Evolutionary conservation across 1,139 yeast species (phyloP).

Genomic region (Debaryomyces robertsiae): DNA sequence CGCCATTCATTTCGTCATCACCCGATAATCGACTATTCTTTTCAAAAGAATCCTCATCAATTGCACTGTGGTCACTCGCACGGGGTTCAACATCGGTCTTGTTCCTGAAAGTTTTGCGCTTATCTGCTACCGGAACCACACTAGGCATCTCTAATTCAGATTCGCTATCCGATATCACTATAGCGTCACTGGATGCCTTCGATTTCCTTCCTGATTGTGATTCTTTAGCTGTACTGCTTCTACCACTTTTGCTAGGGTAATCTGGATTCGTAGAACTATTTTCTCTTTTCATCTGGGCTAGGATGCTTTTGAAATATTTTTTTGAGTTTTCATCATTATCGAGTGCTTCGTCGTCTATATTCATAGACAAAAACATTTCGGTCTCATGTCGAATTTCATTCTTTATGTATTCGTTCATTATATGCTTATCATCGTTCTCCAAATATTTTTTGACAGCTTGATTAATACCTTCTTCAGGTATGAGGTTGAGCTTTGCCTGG

Average conservation of each 20-base stretch:
- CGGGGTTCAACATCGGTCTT: not conserved
- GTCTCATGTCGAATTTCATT: conserved; percentile 66
- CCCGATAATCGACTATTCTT: not conserved
- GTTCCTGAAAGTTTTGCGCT: conserved; percentile 1
- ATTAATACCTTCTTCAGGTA: conserved; percentile 78
- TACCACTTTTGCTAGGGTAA: no score
- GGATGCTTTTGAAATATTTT: conserved; percentile 31
- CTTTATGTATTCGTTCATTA: conserved; percentile 70
- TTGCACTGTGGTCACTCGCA: not conserved
- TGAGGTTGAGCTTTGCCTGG: conserved; percentile 62
- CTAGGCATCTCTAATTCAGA: conserved; percentile 1
- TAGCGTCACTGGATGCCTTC: conserved; percentile 2
- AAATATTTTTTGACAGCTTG: conserved; percentile 73
- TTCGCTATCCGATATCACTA: conserved; percentile 9
- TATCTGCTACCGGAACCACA: not conserved
- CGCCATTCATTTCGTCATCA: conserved; percentile 7
- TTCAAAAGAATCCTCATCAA: not conserved
- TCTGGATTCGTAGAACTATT: conserved; percentile 4
- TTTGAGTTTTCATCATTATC: conserved; percentile 34
- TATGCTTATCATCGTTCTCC: conserved; percentile 78
- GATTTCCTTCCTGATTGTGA: not conserved
- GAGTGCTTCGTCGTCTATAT: conserved; percentile 36
- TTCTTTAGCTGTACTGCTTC: not conserved
- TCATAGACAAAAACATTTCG: conserved; percentile 51
- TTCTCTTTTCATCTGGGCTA: conserved; percentile 28